Evolutionary conservation across 257 asterid species (phyloP), one percentile per base, ranked within the genome.

Genomic region (Nemophila menziesii): DNA sequence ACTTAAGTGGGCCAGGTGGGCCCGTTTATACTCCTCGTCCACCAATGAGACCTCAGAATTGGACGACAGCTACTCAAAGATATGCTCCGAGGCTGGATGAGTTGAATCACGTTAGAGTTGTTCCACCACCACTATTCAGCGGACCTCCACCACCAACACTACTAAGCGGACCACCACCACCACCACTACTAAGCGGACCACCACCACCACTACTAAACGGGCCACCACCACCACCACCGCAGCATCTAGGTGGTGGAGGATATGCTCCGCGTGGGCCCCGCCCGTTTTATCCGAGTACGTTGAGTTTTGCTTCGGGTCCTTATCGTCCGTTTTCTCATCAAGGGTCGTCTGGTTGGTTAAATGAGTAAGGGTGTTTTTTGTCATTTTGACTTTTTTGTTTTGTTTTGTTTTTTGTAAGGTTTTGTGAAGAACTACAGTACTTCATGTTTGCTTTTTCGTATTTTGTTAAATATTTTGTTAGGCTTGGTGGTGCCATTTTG

Each of bases 301-400:
- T 60, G 16, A 71, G 77, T 29, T 81, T 78, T 63, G 77, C 82
- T 49, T 62, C 62, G 4, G 67, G 72, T 7, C 89, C 92, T 4
- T 59, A 60, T 46, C 51, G 34, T 15, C 69, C 75, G 1, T 57
- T 37, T 53, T 36, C 92, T 1, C 59, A 43, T n/a, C 68, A 67
- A 0, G 55, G 43, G 46, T 75, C 86, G 4, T 63, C 92, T 2
- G 93, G 96, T 4, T 85, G 92, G 93, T 65, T 81, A 34, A 44
- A 66, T 37, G 96, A 85, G 50, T 81, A 18, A 41, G 20, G n/a
- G 10, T 41, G 45, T 13, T 29, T 29, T 13, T 29, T 29, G 36
- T 29, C 9, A 29, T 10, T 29, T 29, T 29, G 36, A 29, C 5
- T 5, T 26, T 26, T 5, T 29, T 2, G 12, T 29, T 29, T 7